Evolutionary conservation across 176 grass and related monocot species (phyloP), one percentile per base, ranked within the genome.

Genomic region (Cenchrus purpureus): DNA sequence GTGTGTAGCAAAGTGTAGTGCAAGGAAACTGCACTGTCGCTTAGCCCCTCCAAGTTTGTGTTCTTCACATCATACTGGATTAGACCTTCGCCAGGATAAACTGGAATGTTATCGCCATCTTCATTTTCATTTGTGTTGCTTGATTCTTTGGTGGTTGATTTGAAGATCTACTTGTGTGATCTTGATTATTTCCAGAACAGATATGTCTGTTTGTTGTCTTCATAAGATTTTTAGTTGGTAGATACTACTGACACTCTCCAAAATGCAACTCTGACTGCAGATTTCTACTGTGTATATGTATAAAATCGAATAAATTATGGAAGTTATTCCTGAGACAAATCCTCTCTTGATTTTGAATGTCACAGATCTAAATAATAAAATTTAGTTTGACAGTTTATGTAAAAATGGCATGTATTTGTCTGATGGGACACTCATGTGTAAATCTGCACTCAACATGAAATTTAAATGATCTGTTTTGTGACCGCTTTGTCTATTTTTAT

Each of bases 31-130:
- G 46, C 31, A 29, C 37, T 72, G 4, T 66, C 12, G 8, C 43
- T 75, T 13, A 40, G 10, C 60, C 55, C 3, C 15, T 70, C n/a
- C 31, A 68, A 75, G 37, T 75, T 63, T 80, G 32, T 74, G 54
- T 32, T 83, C 43, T 78, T 55, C 45, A 46, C 2, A 69, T 31
- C 10, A 40, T 73, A 16, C 37, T 74, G 58, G 61, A 49, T 77
- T 85, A 73, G 60, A 13, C 56, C 60, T 52, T 86, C 50, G 59
- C 8, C 66, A 16, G 14, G 13, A 56, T 67, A 55, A 87, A 84
- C 20, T 84, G 45, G 76, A 28, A 69, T 31, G 34, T 61, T 61
- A 59, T 79, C 5, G 48, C 16, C 12, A 50, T 72, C 12, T 5
- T 7, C 19, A 20, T 31, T 15, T 54, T 10, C 8, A 17, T 71